Percentiles rank a stretch among this genome's conserved stretches.
Evolutionary conservation across 805 yeast species (phyloP).

Genomic region (Hagleromyces aurorensis): DNA sequence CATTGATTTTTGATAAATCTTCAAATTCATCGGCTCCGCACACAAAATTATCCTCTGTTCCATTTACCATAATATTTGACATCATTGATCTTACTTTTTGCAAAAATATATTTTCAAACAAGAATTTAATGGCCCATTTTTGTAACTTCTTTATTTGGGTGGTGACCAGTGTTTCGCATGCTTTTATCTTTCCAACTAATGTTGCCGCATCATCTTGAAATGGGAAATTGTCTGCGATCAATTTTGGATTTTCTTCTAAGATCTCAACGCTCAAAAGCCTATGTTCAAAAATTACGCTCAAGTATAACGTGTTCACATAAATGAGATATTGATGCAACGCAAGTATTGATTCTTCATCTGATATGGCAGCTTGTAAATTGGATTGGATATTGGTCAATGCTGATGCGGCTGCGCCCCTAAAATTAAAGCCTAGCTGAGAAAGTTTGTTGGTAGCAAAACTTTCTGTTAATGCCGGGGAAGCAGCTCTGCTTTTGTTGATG

Average conservation of each 20-base stretch:
- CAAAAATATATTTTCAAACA: constrained; percentile 33
- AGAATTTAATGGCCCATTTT: constrained; percentile 35
- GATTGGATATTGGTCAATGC: constrained; percentile 35
- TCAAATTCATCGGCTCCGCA: constrained; percentile 31
- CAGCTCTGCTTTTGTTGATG: constrained; percentile 7
- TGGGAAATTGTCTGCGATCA: constrained; percentile 32
- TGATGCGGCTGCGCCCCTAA: constrained; percentile 34
- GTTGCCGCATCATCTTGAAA: constrained; percentile 31
- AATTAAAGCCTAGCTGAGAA: constrained; percentile 25
- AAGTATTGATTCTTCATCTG: constrained; percentile 25
- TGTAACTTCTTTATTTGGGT: constrained; percentile 28
- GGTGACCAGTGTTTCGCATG: constrained; percentile 19
- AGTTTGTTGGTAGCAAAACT: constrained; percentile 15
- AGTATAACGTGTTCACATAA: constrained; percentile 63
- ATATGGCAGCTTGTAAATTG: constrained; percentile 27
- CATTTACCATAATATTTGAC: constrained; percentile 34
- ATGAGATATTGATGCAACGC: constrained; percentile 54
- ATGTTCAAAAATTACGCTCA: constrained; percentile 50
- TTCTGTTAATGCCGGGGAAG: constrained; percentile 10
- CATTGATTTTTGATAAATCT: constrained; percentile 33
- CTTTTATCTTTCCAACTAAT: constrained; percentile 22
- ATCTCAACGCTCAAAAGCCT: constrained; percentile 38
- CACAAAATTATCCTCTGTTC: constrained; percentile 20
- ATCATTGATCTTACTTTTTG: constrained; percentile 37
- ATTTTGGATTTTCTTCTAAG: constrained; percentile 25